Percentiles rank a stretch among this genome's conserved stretches.
phyloP scores from a whole-genome alignment of 2,329 filamentous ascomycete species.

The Ploettnerulaceae sp. region DNA sequence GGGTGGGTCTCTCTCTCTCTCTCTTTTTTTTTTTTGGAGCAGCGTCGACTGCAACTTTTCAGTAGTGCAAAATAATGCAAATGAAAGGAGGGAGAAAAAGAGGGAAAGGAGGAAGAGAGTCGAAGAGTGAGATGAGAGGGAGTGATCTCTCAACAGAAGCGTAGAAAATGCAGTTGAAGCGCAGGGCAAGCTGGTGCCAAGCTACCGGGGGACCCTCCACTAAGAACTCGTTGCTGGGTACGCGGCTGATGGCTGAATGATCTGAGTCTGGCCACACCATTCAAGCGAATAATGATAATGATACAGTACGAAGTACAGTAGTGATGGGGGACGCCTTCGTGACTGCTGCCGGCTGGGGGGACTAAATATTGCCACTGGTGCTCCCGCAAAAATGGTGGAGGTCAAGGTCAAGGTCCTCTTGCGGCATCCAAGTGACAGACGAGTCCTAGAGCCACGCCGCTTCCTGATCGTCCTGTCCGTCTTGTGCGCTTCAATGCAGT shows the following conservation, averaged over 20 bases:
- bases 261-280: constrained; percentile 25
- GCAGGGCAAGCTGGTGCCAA: constrained; percentile 14
- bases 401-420: too few species aligned
- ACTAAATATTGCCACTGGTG: constrained; percentile 7
- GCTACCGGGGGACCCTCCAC: constrained; percentile 12
- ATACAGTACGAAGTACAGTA: too few species aligned
- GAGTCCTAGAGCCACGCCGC: too few species aligned
- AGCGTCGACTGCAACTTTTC: constrained; percentile 6
- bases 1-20: constrained; percentile 4
- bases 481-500: constrained; percentile 8
- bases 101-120: not conserved
- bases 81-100: not conserved
- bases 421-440: too few species aligned
- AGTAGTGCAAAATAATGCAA: not conserved
- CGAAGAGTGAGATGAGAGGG: not conserved
- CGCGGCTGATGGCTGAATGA: constrained; percentile 26
- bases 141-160: not conserved
- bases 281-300: constrained; percentile 14
- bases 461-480: too few species aligned
- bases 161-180: constrained; percentile 3
- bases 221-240: constrained; percentile 18
- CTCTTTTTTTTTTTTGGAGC: not conserved
- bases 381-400: too few species aligned
- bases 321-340: too few species aligned
- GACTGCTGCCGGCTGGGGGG: not conserved